Base-by-base conservation (phyloP, 257 asterid species). In the Echites panduratus region DNA sequence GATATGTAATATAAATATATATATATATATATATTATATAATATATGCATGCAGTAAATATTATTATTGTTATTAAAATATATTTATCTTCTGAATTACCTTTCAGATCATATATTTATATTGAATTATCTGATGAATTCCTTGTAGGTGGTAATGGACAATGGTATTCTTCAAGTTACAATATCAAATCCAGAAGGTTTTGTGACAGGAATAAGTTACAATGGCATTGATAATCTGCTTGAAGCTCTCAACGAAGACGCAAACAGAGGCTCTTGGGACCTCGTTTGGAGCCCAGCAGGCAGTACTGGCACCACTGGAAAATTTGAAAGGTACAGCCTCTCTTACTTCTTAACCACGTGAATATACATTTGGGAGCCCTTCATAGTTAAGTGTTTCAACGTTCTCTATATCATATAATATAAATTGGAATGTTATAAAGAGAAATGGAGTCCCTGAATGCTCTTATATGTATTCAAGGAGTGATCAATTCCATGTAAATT, bases 241-340 rank as follows among this genome's bases (percentile, higher is more conserved):
- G 96, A 89, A 71, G 73, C 26, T 32, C 78, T 72, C 50, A 86
- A 83, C 41, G 87, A 81, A 24, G 87, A 87, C 77, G 79, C 82
- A 29, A 85, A 86, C 73, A 81, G 96, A 80, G 94, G 96, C 89
- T 89, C 86, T 54, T 89, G 92, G 93, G 92, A 89, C 78, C 85
- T 87, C 41, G 90, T 86, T 65, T 89, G 96, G 96, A 82, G 87
- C 73, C 66, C 81, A 40, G 73, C 74, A 2, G 92, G 43, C n/a
- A 58, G 77, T 27, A 72, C 75, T n/a, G 86, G 86, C 62, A 82
- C 90, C 35, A 78, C 76, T 0, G 93, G 93, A 72, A 75, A 76
- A 70, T 89, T 67, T 76, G 84, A 89, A 70, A 66, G 35, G 93
- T 89, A 8, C 57, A 19, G 57, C 12, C 12, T 48, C 4, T 2